phyloP scores from a whole-genome alignment of 2,329 filamentous ascomycete species.

The Colletotrichum sp. region DNA sequence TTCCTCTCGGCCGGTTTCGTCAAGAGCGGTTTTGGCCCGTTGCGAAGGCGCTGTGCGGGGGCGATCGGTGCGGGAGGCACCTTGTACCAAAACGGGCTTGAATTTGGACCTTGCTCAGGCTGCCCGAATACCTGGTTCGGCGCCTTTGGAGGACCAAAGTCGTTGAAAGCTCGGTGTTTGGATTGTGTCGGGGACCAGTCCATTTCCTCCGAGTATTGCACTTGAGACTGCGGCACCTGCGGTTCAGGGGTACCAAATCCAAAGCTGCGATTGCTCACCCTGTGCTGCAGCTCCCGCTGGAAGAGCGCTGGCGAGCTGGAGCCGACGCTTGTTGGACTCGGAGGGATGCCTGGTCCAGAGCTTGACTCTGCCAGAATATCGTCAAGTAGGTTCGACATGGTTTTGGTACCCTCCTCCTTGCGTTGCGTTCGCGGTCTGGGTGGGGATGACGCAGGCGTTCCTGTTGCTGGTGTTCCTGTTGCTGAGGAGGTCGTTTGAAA shows the following conservation, averaged over 20 bases:
- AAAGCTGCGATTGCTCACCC: slow-evolving; percentile 16
- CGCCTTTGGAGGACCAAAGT: slow-evolving; percentile 42
- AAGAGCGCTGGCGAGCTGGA: slow-evolving; percentile 25
- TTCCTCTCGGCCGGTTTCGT: slow-evolving; percentile 49
- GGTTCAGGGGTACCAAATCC: slow-evolving; percentile 22
- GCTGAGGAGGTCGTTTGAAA: slow-evolving; percentile 40
- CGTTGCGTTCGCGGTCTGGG: slow-evolving; percentile 17
- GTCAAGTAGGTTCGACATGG: slow-evolving; percentile 52
- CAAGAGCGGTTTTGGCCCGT: slow-evolving; percentile 64
- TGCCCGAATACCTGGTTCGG: slow-evolving; percentile 51
- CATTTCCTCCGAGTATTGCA: slow-evolving; percentile 65
- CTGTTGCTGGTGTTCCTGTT: slow-evolving; percentile 24
- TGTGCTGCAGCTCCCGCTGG: slow-evolving; percentile 5
- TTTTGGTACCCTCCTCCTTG: slow-evolving; percentile 38
- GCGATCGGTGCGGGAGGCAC: slow-evolving; percentile 72
- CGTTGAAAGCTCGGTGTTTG: slow-evolving; percentile 60
- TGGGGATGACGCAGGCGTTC: slow-evolving; percentile 26
- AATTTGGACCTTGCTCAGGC: slow-evolving; percentile 45
- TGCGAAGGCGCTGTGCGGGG: slow-evolving; percentile 67
- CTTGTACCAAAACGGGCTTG: slow-evolving; percentile 70
- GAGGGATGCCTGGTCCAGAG: not conserved
- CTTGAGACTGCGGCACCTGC: slow-evolving; percentile 15
- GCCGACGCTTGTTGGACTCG: slow-evolving; percentile 1
- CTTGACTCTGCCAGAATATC: slow-evolving; percentile 42
- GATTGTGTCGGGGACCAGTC: slow-evolving; percentile 72